Conservation (phyloP, 1,139 yeast species). For the Casaregolazyma lundiana region DNA sequence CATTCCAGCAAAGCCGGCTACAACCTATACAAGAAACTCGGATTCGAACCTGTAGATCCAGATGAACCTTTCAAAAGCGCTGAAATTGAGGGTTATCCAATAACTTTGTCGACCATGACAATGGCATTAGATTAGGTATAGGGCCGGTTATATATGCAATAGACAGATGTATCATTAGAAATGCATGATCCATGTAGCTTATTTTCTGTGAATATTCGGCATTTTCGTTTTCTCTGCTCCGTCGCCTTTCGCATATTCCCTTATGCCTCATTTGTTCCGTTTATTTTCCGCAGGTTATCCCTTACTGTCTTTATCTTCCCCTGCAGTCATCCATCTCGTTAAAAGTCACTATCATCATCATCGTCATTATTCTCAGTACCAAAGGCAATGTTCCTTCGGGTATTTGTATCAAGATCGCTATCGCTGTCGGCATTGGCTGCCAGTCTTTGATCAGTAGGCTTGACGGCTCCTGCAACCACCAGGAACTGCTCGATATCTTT, state of each 20-base stretch:
- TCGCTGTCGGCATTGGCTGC: conserved; percentile 60
- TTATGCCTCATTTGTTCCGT: neutral
- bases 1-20: conserved; percentile 1
- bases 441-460: conserved; percentile 61
- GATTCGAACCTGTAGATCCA: neutral
- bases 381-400: conserved; percentile 5
- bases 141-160: too few species aligned
- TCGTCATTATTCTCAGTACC: conserved; percentile 6
- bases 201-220: too few species aligned
- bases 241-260: neutral
- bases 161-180: too few species aligned
- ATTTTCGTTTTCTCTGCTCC: neutral
- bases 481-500: conserved; percentile 68
- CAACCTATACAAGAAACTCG: conserved; percentile 1
- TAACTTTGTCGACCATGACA: neutral
- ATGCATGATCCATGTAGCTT: too few species aligned
- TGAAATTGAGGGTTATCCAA: neutral
- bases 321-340: neutral
- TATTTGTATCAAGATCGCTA: conserved; percentile 34
- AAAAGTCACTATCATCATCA: conserved; percentile 8
- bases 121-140: neutral
- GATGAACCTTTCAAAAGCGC: neutral
- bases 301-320: neutral
- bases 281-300: neutral
- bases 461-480: conserved; percentile 60